phyloP scores from a whole-genome alignment of 1,284 basidiomycete species.

The Austroboletus rostrupii region DNA sequence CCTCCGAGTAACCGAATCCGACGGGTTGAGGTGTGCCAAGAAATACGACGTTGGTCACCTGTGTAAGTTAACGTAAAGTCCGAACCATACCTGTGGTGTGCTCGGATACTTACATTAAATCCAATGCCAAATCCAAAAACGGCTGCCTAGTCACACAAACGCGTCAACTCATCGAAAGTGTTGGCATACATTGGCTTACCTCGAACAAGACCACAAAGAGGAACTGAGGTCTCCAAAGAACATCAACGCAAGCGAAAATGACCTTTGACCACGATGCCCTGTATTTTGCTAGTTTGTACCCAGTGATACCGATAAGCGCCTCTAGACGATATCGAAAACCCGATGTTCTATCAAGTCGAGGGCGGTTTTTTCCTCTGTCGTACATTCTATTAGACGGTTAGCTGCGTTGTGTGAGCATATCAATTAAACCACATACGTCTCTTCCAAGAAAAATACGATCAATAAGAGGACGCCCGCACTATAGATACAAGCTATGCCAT shows the following conservation, averaged over 20 bases:
- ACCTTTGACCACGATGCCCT: slow-evolving; percentile 52
- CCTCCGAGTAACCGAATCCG: slow-evolving; percentile 55
- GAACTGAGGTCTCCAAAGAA: slow-evolving; percentile 65
- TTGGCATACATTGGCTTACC: slow-evolving; percentile 27
- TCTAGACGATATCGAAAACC: slow-evolving; percentile 56
- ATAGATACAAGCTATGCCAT: slow-evolving; percentile 65
- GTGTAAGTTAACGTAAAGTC: slow-evolving; percentile 1
- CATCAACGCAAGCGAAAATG: slow-evolving; percentile 44
- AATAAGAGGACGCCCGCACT: slow-evolving; percentile 50
- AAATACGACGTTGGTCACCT: slow-evolving; percentile 72
- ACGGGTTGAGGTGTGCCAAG: slow-evolving; percentile 52
- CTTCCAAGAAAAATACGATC: slow-evolving; percentile 57
- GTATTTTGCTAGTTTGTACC: slow-evolving; percentile 57
- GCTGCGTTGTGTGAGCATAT: not conserved
- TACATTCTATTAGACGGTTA: slow-evolving; percentile 47
- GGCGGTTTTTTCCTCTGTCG: slow-evolving; percentile 57
- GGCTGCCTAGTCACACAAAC: slow-evolving; percentile 36
- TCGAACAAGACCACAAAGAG: slow-evolving; percentile 55
- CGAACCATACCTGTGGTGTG: not conserved
- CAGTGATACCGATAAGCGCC: slow-evolving; percentile 65
- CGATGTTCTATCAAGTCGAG: slow-evolving; percentile 40
- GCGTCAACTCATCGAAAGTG: not conserved
- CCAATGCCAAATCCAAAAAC: slow-evolving; percentile 71
- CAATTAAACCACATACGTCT: slow-evolving; percentile 46
- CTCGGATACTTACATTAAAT: slow-evolving; percentile 53